phyloP scores from a whole-genome alignment of 352 stramenopile genomes.

The Pythium sp. region DNA sequence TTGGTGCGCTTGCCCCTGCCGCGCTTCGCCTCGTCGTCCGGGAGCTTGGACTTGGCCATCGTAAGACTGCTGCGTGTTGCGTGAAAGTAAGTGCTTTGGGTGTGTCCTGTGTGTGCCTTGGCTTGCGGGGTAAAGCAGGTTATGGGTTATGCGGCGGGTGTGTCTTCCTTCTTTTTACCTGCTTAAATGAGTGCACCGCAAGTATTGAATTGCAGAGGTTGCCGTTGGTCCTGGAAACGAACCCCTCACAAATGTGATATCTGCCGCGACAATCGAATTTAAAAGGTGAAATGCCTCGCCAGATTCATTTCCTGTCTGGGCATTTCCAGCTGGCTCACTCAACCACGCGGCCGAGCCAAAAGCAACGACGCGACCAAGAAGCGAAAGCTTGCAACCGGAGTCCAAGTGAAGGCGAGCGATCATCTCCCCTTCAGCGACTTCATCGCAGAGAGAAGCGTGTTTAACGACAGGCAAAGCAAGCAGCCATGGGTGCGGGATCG shows the following conservation, averaged over 20 bases:
- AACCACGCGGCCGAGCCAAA: conserved; percentile 9
- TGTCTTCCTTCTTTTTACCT: conserved; percentile 11
- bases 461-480: neutral
- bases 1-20: conserved; percentile 61
- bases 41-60: conserved; percentile 63
- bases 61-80: neutral
- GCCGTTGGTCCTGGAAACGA: neutral
- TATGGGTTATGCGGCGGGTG: neutral
- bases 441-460: neutral
- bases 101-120: neutral
- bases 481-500: conserved; percentile 13
- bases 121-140: neutral
- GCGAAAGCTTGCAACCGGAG: neutral
- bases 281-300: neutral
- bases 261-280: neutral
- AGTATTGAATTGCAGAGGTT: conserved; percentile 10
- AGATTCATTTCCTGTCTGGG: conserved; percentile 9
- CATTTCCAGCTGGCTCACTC: neutral
- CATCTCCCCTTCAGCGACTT: neutral
- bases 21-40: conserved; percentile 65
- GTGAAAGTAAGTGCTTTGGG: neutral
- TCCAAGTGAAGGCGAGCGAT: neutral
- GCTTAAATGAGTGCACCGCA: conserved; percentile 13
- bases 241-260: neutral
- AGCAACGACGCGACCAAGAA: neutral